Percentiles rank a stretch among this genome's conserved stretches.
phyloP scores from a whole-genome alignment of 768 basidiomycete species.

The Podaxis pistillaris region DNA sequence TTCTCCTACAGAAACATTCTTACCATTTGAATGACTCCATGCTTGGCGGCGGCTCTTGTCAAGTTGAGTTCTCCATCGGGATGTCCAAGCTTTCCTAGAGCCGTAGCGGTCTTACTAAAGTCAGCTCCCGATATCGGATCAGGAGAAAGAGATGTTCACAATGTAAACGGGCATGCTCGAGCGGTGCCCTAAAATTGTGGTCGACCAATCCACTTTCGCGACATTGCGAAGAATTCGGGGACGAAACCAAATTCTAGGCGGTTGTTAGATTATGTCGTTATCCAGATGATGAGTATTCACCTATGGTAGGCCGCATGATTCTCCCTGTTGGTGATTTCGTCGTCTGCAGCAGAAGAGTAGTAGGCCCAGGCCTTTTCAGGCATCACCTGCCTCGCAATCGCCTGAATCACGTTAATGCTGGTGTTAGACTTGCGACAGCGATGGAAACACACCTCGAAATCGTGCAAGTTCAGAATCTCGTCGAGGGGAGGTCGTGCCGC shows the following conservation, averaged over 20 bases:
- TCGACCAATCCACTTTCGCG: slow-evolving; percentile 81
- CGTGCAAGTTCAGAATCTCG: slow-evolving; percentile 87
- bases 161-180: slow-evolving; percentile 74
- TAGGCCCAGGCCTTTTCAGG: slow-evolving; percentile 93
- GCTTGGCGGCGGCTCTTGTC: slow-evolving; percentile 84
- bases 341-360: slow-evolving; percentile 95
- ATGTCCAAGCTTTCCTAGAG: slow-evolving; percentile 93
- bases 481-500: slow-evolving; percentile 66
- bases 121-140: background rate
- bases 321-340: slow-evolving; percentile 87
- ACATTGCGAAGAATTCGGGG: slow-evolving; percentile 86
- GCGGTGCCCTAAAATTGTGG: slow-evolving; percentile 74
- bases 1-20: background rate
- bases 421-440: background rate
- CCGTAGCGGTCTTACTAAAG: slow-evolving; percentile 61
- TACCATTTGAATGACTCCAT: slow-evolving; percentile 50
- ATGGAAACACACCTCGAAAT: slow-evolving; percentile 71
- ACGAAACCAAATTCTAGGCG: slow-evolving; percentile 81
- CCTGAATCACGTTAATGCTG: slow-evolving; percentile 36
- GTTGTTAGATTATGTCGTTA: slow-evolving; percentile 3
- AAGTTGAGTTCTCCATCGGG: slow-evolving; percentile 93
- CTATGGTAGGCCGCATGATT: slow-evolving; percentile 92
- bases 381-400: slow-evolving; percentile 81
- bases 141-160: slow-evolving; percentile 19
- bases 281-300: slow-evolving; percentile 30